Evolutionary conservation across 1,139 yeast genomes (phyloP), one percentile per base, ranked within the genome.

Genomic region (Kazachstania sp.): DNA sequence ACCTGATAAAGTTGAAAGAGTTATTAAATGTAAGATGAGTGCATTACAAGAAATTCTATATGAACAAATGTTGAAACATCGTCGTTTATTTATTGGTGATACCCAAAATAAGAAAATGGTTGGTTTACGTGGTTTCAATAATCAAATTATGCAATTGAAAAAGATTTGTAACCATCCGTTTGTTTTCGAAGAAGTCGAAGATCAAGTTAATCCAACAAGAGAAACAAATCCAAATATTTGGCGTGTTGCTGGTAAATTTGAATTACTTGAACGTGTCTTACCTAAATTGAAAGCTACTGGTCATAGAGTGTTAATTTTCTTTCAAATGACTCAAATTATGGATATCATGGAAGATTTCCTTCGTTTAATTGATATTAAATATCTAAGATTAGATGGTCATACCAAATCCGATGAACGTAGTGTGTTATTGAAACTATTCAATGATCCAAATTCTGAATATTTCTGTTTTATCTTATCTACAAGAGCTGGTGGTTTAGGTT

Each of bases 101-200:
- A 70, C 71, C 20, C 51, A 55, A 8, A 58, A 64, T 39, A 71
- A 71, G 67, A 74, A 53, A 41, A 70, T 76, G 48, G 70, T 75
- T 12, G 81, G 83, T 29, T 77, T 90, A 51, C 86, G 90, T 71
- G 90, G 95, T 49, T 81, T 87, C 58, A 87, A 88, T 64, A 87
- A 88, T 61, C 88, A 88, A 63, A 79, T 92, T 48, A 92, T 92
- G 98, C 98, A 92, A 68, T 74, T 92, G 67, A 79, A 96, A 59
- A 92, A 92, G 67, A 88, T 92, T 57, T 92, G 97, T 71, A 92
- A 92, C 65, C 98, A 92, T 71, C 98, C 98, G 1, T 92, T 84
- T 71, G 97, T 92, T 15, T 92, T 87, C 67, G 96, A 86, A 63
- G 97, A 88, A 56, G 95, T 92, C 42, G 98, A 92, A 68, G 79